These are phyloP conservation scores for Nothomitra cinnamomea DNA, from an alignment of 2,329 filamentous ascomycete species.

Conservation along the genomic window DNA sequence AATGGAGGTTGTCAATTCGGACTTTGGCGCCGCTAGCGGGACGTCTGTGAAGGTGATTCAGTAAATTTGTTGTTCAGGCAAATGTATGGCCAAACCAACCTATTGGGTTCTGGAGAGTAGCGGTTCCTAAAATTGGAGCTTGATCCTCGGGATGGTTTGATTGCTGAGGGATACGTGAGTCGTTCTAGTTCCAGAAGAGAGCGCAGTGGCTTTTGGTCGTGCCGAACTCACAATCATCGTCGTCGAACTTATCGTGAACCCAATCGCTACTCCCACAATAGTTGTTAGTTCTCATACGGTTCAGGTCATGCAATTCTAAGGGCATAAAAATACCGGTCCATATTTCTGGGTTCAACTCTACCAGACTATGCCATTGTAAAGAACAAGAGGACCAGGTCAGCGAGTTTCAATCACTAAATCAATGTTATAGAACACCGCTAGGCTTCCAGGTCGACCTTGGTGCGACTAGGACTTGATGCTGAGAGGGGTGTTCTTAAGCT, in stretches of 20 bases:
- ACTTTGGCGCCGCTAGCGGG: conserved; percentile 45
- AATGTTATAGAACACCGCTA: background rate
- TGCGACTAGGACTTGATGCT: conserved; percentile 3
- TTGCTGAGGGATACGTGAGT: background rate
- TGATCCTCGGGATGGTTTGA: background rate
- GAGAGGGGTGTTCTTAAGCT: conserved; percentile 1
- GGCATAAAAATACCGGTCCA: conserved; percentile 5
- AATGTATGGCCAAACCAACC: conserved; percentile 5
- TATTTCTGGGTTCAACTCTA: conserved; percentile 4
- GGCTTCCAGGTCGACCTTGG: conserved; percentile 4
- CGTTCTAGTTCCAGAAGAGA: background rate
- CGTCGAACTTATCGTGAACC: conserved; percentile 84
- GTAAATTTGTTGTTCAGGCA: conserved; percentile 3
- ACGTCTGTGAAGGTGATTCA: conserved; percentile 27
- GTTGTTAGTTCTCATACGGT: conserved; percentile 5
- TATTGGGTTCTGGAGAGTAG: background rate
- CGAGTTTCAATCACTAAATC: conserved; percentile 1
- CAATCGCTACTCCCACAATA: conserved; percentile 48
- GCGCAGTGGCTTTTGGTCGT: background rate
- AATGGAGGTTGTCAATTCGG: conserved; percentile 79
- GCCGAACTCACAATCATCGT: conserved; percentile 33
- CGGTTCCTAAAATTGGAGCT: conserved; percentile 2
- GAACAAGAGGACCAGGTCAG: conserved; percentile 5
- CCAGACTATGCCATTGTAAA: conserved; percentile 1
- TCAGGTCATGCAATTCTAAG: conserved; percentile 6